phyloP scores from a whole-genome alignment of 2,329 filamentous ascomycete genomes.

The Penicillium fuscoglaucum region DNA sequence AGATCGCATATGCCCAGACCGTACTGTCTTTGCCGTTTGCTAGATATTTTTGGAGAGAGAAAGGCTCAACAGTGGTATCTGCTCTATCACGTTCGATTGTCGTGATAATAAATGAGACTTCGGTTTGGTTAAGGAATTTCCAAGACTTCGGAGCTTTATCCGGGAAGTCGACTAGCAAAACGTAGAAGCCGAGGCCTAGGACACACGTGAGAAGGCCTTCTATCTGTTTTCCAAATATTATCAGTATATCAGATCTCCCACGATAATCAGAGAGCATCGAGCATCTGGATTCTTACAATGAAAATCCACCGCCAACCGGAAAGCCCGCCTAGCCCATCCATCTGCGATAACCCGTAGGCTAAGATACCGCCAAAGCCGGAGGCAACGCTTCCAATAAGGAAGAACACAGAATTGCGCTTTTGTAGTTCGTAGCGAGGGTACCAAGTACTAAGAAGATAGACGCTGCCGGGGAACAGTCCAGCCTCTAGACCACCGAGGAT shows the following conservation, averaged over 20 bases:
- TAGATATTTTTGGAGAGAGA: constrained; percentile 15
- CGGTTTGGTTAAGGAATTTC: constrained; percentile 9
- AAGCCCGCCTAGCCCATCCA: constrained; percentile 24
- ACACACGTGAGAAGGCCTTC: constrained; percentile 24
- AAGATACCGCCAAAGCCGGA: constrained; percentile 68
- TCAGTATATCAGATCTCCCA: not conserved
- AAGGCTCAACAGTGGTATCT: constrained; percentile 15
- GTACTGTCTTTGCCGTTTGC: constrained; percentile 16
- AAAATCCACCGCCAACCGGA: constrained; percentile 20
- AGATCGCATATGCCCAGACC: constrained; percentile 16
- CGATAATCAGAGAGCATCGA: not conserved
- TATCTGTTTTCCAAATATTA: not conserved
- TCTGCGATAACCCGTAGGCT: constrained; percentile 62
- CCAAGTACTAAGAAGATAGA: constrained; percentile 44
- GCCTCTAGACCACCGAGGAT: constrained; percentile 7
- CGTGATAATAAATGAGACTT: constrained; percentile 10
- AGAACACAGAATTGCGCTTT: constrained; percentile 69
- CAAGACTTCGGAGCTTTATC: constrained; percentile 10
- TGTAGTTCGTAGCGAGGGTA: constrained; percentile 64
- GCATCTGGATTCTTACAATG: not conserved
- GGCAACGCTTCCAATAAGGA: constrained; percentile 66
- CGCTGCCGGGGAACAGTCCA: constrained; percentile 15
- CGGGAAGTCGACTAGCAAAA: constrained; percentile 53
- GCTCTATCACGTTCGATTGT: constrained; percentile 17
- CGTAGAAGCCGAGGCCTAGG: constrained; percentile 60